Evolutionary conservation across 495 filamentous ascomycete genomes (phyloP).

Genomic region (Aspergillus homomorphus): DNA sequence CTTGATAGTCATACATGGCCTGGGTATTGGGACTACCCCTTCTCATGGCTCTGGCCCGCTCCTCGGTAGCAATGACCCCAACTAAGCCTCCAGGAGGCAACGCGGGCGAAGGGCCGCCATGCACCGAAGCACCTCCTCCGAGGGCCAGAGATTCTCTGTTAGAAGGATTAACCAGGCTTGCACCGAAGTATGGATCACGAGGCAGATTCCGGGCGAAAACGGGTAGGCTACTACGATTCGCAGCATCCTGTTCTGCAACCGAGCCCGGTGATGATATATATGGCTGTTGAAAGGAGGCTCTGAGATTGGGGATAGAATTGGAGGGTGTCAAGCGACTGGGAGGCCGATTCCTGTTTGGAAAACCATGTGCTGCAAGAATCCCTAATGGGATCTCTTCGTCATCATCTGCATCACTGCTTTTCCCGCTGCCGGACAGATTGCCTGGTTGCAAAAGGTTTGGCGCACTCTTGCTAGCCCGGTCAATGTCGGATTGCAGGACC

Average conservation of each 20-base stretch:
- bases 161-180: constrained; percentile 69
- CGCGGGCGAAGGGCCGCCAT: constrained; percentile 43
- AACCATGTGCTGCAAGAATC: constrained; percentile 88
- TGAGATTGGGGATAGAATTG: constrained; percentile 55
- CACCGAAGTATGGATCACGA: constrained; percentile 84
- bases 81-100: constrained; percentile 71
- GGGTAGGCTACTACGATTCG: constrained; percentile 55
- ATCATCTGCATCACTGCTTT: constrained; percentile 62
- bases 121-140: constrained; percentile 55
- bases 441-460: constrained; percentile 42
- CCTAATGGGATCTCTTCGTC: constrained; percentile 87
- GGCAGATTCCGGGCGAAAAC: constrained; percentile 86
- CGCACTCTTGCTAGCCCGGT: constrained; percentile 42
- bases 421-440: constrained; percentile 41
- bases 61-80: constrained; percentile 86
- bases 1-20: constrained; percentile 43
- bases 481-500: constrained; percentile 38
- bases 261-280: constrained; percentile 44
- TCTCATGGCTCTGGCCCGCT: constrained; percentile 71
- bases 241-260: constrained; percentile 37
- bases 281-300: constrained; percentile 36
- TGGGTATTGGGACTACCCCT: constrained; percentile 72
- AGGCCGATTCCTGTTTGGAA: constrained; percentile 77
- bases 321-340: constrained; percentile 67
- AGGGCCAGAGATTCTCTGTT: constrained; percentile 76